Evolutionary conservation across 768 basidiomycete genomes (phyloP).

Genomic region (Agrocybe chaxingu): DNA sequence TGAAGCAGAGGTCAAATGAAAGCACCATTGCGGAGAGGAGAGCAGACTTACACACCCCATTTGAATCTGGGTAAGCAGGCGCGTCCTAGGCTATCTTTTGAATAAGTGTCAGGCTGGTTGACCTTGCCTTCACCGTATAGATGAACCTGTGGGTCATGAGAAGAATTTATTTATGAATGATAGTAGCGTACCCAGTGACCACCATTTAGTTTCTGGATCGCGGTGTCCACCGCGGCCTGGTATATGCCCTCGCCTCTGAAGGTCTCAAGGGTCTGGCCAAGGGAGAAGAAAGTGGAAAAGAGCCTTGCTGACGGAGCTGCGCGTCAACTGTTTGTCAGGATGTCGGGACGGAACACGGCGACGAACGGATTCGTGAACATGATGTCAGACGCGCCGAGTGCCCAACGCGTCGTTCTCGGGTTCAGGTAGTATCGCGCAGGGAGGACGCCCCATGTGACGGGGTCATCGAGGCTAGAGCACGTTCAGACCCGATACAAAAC

Average conservation of each 20-base stretch:
- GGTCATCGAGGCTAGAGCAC: conserved; percentile 68
- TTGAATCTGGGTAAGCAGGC: conserved; percentile 74
- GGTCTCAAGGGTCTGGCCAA: conserved; percentile 91
- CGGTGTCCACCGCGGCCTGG: conserved; percentile 82
- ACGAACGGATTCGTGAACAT: conserved; percentile 91
- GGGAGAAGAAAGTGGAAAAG: conserved; percentile 80
- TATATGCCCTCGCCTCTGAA: conserved; percentile 87
- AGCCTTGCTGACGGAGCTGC: conserved; percentile 48
- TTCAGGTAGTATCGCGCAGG: conserved; percentile 60
- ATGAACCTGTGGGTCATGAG: conserved; percentile 58
- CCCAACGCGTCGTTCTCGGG: conserved; percentile 75
- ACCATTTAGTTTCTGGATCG: conserved; percentile 73
- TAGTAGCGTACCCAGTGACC: conserved; percentile 76
- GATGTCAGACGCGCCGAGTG: conserved; percentile 88
- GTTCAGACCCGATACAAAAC: conserved; percentile 1
- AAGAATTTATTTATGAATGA: not conserved
- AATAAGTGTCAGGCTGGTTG: conserved; percentile 64
- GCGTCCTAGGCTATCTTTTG: conserved; percentile 35
- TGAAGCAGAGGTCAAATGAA: conserved; percentile 7
- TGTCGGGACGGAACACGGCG: conserved; percentile 8
- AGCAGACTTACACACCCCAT: conserved; percentile 84
- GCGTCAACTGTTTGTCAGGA: conserved; percentile 5
- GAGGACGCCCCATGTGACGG: conserved; percentile 84
- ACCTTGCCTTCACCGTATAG: conserved; percentile 89
- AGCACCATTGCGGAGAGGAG: not conserved